Base-by-base conservation (phyloP, 345 rosid genomes). In the Gossypium herbaceum region DNA sequence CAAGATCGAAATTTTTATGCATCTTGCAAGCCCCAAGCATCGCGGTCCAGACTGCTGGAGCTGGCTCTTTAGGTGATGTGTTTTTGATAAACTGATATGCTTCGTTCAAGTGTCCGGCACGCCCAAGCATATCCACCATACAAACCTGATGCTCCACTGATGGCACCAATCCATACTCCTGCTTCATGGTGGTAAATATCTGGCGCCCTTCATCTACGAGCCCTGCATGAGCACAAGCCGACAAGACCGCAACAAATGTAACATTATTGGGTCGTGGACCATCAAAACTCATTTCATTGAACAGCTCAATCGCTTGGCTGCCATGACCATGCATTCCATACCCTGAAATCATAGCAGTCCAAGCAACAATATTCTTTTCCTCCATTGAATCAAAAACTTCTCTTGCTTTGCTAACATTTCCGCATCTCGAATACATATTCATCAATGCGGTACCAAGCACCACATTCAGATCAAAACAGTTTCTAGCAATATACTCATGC, bases 11-110 rank as follows among this genome's bases (percentile, higher is more conserved):
- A 79, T 87, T 82, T 84, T 87, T 92, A 66, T 94, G 97, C 92
- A 92, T 87, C 88, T 94, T 94, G 78, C 98, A 94, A 62, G 98
- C 96, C 75, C 98, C 98, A 34, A 94, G 96, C 92, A 94, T 86
- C 1, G 98, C 96, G 22, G 94, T 92, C 97, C 93, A 90, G 57
- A 94, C 85, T 22, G 98, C 96, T 2, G 94, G 91, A 61, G 86
- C 84, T 58, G 82, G 85, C 64, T 80, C 80, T 63, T 72, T 57
- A 57, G 84, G 86, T 75, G 84, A 80, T 50, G 73, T 77, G 75
- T 88, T 75, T 34, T 68, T 81, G 73, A 90, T 81, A 50, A 88
- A 90, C 10, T 61, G 72, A 78, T 87, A 87, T 25, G 97, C 96
- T 81, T 92, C 93, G 0, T 84, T 79, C 0, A 90, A 75, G 72